A percentile compares a stretch with the other conserved stretches of the same genome.
These are phyloP conservation scores for Nepenthes alata DNA, from an alignment of 179 eudicot species.

Conservation along the genomic window DNA sequence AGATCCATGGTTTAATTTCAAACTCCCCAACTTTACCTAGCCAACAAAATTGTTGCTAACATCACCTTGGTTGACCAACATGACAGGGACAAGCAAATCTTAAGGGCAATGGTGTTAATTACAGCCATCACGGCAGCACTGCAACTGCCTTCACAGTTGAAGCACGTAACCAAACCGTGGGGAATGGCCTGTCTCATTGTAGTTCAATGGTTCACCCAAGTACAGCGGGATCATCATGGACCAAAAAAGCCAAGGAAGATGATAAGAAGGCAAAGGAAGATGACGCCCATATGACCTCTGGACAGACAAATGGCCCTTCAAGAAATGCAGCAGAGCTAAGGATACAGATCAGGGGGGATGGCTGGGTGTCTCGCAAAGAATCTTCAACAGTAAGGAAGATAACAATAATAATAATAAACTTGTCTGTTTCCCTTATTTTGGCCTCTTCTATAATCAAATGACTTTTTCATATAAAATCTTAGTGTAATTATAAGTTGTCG, in stretches of 20 bases:
- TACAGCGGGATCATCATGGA: conserved; percentile 25
- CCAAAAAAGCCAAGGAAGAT: conserved; percentile 20
- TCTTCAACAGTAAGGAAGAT: background rate
- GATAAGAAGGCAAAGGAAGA: conserved; percentile 18
- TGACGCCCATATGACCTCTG: conserved; percentile 11
- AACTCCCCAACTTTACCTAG: too few relatives aligned
- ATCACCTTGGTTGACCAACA: background rate
- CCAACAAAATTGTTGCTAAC: background rate
- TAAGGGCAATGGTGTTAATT: conserved; percentile 20
- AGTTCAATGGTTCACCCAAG: conserved; percentile 41
- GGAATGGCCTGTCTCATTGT: conserved; percentile 33
- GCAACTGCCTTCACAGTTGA: conserved; percentile 41
- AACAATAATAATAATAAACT: too few relatives aligned
- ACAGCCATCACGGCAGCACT: conserved; percentile 32
- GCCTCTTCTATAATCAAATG: too few relatives aligned
- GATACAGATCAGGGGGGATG: conserved; percentile 22
- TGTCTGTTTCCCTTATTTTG: too few relatives aligned
- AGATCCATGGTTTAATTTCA: too few relatives aligned
- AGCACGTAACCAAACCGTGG: conserved; percentile 27
- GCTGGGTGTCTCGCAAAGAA: conserved; percentile 26
- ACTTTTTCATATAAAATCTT: too few relatives aligned
- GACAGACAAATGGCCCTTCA: conserved; percentile 9
- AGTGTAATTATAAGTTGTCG: too few relatives aligned
- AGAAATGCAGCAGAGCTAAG: conserved; percentile 17
- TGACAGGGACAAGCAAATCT: conserved; percentile 40